These are phyloP conservation scores for Collybiopsis confluens DNA, from an alignment of 768 basidiomycete genomes.

Conservation along the genomic window DNA sequence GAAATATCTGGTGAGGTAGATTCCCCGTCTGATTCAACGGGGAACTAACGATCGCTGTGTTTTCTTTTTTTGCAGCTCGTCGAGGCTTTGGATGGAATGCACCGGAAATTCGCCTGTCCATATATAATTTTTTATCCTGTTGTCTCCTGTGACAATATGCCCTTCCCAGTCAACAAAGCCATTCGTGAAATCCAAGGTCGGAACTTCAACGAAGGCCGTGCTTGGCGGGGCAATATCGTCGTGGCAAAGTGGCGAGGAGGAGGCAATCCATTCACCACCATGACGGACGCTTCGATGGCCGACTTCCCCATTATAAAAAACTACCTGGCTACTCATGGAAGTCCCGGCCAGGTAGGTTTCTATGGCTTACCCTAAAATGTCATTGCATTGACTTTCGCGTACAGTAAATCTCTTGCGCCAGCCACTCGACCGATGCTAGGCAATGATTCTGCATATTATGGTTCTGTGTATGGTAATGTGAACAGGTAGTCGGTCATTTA, in stretches of 20 bases:
- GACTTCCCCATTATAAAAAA: constrained; percentile 82
- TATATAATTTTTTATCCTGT: constrained; percentile 80
- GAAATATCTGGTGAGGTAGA: constrained; percentile 61
- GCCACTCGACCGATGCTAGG: too few species aligned
- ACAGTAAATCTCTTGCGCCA: too few species aligned
- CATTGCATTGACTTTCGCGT: too few species aligned
- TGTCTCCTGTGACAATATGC: constrained; percentile 74
- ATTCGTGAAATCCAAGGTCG: constrained; percentile 71
- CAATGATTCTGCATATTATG: too few species aligned
- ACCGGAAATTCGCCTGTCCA: constrained; percentile 69
- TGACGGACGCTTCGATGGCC: constrained; percentile 77
- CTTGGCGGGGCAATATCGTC: constrained; percentile 80
- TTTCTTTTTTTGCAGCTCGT: constrained; percentile 42
- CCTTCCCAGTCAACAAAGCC: constrained; percentile 76
- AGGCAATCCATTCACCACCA: constrained; percentile 47
- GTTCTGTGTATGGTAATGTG: too few species aligned
- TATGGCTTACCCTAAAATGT: too few species aligned
- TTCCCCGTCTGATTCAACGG: background rate
- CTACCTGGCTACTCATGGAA: constrained; percentile 65
- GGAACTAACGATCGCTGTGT: constrained; percentile 8
- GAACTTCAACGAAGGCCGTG: constrained; percentile 53
- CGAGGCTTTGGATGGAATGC: constrained; percentile 77
- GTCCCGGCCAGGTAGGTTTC: constrained; percentile 37
- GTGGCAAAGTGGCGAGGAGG: constrained; percentile 64
- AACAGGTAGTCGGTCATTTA: background rate